These are phyloP conservation scores for Pseudozyma pruni DNA, from an alignment of 1,284 basidiomycete genomes.

Conservation along the genomic window DNA sequence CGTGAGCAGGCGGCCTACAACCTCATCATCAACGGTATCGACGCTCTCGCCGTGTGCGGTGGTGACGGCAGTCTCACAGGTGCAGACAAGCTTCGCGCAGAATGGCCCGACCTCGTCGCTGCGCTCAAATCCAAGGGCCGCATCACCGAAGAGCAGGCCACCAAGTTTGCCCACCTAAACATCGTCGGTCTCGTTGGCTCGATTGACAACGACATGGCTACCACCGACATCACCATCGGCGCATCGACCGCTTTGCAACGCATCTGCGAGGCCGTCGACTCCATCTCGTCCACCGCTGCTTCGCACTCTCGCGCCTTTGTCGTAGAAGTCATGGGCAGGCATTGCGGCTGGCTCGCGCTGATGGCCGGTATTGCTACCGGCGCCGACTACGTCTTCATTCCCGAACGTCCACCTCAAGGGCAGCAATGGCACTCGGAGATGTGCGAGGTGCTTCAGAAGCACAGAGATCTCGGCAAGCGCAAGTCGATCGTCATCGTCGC, in stretches of 20 bases:
- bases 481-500: slow-evolving; percentile 99
- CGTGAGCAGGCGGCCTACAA: slow-evolving; percentile 87
- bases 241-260: slow-evolving; percentile 93
- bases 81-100: slow-evolving; percentile 89
- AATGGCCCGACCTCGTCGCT: slow-evolving; percentile 87
- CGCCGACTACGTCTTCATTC: slow-evolving; percentile 97
- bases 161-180: slow-evolving; percentile 82
- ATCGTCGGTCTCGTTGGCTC: slow-evolving; percentile 97
- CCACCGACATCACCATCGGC: slow-evolving; percentile 97
- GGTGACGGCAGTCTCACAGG: slow-evolving; percentile 96
- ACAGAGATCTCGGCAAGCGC: slow-evolving; percentile 90
- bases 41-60: slow-evolving; percentile 94
- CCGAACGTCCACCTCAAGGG: slow-evolving; percentile 83
- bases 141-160: slow-evolving; percentile 80
- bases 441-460: slow-evolving; percentile 88
- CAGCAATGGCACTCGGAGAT: slow-evolving; percentile 90
- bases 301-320: slow-evolving; percentile 98
- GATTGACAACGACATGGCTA: slow-evolving; percentile 98
- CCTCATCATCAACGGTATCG: slow-evolving; percentile 93
- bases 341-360: slow-evolving; percentile 96
- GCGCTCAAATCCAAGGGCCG: slow-evolving; percentile 76
- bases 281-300: slow-evolving; percentile 94
- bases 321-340: slow-evolving; percentile 97
- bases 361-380: slow-evolving; percentile 93
- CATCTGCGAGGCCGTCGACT: slow-evolving; percentile 97